A percentile compares a stretch with the other conserved stretches of the same genome.
These are phyloP conservation scores for Striga hermonthica DNA, from an alignment of 305 asterid genomes.

Conservation along the genomic window DNA sequence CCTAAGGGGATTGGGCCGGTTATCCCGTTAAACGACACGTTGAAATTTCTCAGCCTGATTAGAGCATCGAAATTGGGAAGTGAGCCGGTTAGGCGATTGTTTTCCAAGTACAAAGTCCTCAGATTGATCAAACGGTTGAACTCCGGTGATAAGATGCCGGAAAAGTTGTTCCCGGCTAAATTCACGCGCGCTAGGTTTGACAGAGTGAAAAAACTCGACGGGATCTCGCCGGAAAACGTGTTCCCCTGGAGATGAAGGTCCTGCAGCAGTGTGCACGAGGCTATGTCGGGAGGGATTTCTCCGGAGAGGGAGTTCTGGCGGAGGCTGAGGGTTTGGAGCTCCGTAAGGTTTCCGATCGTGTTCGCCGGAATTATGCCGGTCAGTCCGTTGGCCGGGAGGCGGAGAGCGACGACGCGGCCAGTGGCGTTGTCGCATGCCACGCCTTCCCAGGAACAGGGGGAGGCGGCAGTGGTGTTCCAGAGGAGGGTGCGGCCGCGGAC, in stretches of 20 bases:
- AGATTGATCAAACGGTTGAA: constrained; percentile 38
- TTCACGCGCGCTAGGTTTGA: constrained; percentile 40
- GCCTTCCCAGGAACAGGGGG: constrained; percentile 59
- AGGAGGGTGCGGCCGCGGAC: constrained; percentile 48
- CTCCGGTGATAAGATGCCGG: constrained; percentile 36
- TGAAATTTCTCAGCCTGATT: constrained; percentile 34
- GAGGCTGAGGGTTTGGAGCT: constrained; percentile 58
- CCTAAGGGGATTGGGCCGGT: constrained; percentile 45
- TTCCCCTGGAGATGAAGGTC: constrained; percentile 47
- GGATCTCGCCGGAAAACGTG: constrained; percentile 56
- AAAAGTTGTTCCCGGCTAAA: constrained; percentile 43
- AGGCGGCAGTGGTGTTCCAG: constrained; percentile 42
- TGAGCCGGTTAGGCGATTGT: constrained; percentile 50
- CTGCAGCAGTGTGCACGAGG: constrained; percentile 40
- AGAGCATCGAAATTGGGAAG: constrained; percentile 41
- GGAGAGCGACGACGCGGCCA: constrained; percentile 45
- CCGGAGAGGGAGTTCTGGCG: constrained; percentile 53
- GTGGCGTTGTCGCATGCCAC: constrained; percentile 36
- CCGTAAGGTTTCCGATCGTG: constrained; percentile 44
- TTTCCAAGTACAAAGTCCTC: constrained; percentile 45
- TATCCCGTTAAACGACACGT: constrained; percentile 49
- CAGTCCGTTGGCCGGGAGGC: constrained; percentile 54
- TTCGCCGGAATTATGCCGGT: constrained; percentile 41
- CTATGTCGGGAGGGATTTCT: constrained; percentile 49
- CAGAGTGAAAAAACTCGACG: constrained; percentile 36